Base-by-base conservation (phyloP, 176 grass and related monocot species). In the Tillandsia leiboldiana region DNA sequence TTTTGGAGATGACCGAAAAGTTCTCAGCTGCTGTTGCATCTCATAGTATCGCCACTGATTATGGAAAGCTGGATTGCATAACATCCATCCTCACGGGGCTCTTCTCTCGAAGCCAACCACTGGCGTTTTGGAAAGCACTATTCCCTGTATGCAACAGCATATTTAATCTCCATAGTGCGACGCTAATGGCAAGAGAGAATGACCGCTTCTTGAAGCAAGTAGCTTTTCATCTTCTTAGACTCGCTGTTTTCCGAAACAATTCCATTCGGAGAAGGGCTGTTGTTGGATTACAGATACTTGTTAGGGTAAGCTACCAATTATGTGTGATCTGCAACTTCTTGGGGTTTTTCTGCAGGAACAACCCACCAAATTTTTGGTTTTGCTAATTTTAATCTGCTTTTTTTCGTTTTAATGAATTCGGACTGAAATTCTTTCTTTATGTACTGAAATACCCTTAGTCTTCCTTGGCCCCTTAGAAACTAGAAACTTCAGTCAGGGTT, bases 201-300 rank as follows among this genome's bases (percentile, higher is more conserved):
- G 94, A 99, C 28, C 94, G 94, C 65, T 99, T 99, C 70, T 87
- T 99, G 79, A 99, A 99, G 77, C 89, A 99, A 87, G 86, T 93
- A 77, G 86, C 94, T 63, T 99, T 99, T 87, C 94, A 99, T 82
- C 84, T 99, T 67, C 50, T 99, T 74, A 81, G 89, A 8, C 89
- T 99, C 77, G 94, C 86, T 72, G 89, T 93, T 83, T 99, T 99
- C 71, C 84, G 80, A 65, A 99, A 99, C 70, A 87, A 93, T 72
- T 93, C 86, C 8, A 83, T 99, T 67, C 83, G 94, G 56, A 87
- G 75, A 87, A 80, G 89, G 70, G 89, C 94, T 42, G 89, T 99
- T 68, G 59, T 90, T 4, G 87, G 89, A 20, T 78, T 99, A 70
- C 89, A 99, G 79, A 99, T 93, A 78, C 94, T 99, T 81, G 84